Percentiles rank a stretch among this genome's conserved stretches.
Evolutionary conservation across 2,329 filamentous ascomycete species (phyloP).

Genomic region (Beauveria varroae): DNA sequence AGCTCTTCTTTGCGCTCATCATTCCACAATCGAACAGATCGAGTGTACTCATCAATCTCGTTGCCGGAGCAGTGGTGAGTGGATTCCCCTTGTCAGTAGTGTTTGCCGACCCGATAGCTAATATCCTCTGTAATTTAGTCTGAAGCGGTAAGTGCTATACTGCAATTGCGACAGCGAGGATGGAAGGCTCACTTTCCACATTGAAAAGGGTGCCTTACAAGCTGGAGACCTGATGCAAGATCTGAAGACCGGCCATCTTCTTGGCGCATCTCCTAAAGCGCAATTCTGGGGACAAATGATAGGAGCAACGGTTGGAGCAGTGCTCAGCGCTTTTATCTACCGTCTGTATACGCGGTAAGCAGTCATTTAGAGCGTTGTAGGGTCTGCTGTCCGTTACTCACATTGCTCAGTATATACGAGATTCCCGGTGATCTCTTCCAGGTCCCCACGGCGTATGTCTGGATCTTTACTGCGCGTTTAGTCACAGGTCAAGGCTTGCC

Average conservation of each 20-base stretch:
- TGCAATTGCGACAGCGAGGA: not conserved
- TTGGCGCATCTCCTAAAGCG: constrained; percentile 85
- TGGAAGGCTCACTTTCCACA: constrained; percentile 10
- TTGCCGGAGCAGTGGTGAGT: constrained; percentile 73
- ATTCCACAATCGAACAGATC: constrained; percentile 74
- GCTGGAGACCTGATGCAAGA: constrained; percentile 97
- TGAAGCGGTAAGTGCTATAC: constrained; percentile 27
- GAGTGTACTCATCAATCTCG: constrained; percentile 88
- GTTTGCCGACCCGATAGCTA: not conserved
- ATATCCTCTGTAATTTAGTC: constrained; percentile 21
- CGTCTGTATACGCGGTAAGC: constrained; percentile 65
- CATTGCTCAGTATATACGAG: constrained; percentile 59
- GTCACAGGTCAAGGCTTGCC: constrained; percentile 89
- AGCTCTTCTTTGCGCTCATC: constrained; percentile 88
- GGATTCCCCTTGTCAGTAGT: constrained; percentile 3
- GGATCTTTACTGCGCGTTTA: constrained; percentile 91
- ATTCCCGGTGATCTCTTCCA: constrained; percentile 88
- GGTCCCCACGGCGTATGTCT: constrained; percentile 90
- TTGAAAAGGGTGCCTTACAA: constrained; percentile 63
- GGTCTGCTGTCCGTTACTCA: not conserved
- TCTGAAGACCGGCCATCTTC: constrained; percentile 87
- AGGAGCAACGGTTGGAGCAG: constrained; percentile 75
- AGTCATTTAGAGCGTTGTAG: not conserved
- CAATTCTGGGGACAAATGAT: constrained; percentile 97
- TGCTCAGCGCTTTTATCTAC: constrained; percentile 82